These are phyloP conservation scores for Candida stauntonica DNA, from an alignment of 805 yeast genomes.

Conservation along the genomic window DNA sequence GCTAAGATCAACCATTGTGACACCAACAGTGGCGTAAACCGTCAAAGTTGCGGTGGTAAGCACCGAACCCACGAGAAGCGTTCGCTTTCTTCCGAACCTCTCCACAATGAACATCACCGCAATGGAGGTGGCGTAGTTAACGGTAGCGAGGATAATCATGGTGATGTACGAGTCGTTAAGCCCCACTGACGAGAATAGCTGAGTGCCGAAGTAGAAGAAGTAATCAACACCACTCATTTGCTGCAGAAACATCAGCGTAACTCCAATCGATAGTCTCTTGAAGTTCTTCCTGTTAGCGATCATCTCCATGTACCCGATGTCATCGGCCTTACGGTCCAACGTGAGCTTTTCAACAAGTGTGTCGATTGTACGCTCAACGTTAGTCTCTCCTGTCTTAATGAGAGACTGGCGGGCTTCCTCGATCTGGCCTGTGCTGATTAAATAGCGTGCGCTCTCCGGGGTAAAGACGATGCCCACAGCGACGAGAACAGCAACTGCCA, in stretches of 20 bases:
- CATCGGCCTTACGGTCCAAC: conserved; percentile 10
- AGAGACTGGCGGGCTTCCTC: conserved; percentile 53
- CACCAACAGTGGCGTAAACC: conserved; percentile 45
- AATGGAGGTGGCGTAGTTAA: conserved; percentile 48
- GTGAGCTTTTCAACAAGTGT: conserved; percentile 7
- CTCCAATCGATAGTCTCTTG: conserved; percentile 48
- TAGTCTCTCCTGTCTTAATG: conserved; percentile 42
- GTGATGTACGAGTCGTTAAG: conserved; percentile 51
- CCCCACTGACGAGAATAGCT: conserved; percentile 50
- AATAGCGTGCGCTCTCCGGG: conserved; percentile 67
- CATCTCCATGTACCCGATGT: conserved; percentile 44
- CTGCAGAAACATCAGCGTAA: conserved; percentile 52
- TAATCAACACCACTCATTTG: conserved; percentile 66
- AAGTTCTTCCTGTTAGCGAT: conserved; percentile 27
- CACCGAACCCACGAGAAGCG: conserved; percentile 37
- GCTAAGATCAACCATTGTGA: conserved; percentile 33
- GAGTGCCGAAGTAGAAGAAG: conserved; percentile 63
- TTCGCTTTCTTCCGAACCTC: conserved; percentile 41
- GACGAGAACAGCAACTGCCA: conserved; percentile 40
- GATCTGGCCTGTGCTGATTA: conserved; percentile 42
- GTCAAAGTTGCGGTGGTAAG: conserved; percentile 50
- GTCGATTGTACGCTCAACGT: conserved; percentile 28
- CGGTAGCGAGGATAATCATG: conserved; percentile 48
- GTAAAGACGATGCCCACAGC: conserved; percentile 55
- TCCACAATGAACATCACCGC: conserved; percentile 46